phyloP scores from a whole-genome alignment of 352 stramenopile species.

The Achlya hypogyna region DNA sequence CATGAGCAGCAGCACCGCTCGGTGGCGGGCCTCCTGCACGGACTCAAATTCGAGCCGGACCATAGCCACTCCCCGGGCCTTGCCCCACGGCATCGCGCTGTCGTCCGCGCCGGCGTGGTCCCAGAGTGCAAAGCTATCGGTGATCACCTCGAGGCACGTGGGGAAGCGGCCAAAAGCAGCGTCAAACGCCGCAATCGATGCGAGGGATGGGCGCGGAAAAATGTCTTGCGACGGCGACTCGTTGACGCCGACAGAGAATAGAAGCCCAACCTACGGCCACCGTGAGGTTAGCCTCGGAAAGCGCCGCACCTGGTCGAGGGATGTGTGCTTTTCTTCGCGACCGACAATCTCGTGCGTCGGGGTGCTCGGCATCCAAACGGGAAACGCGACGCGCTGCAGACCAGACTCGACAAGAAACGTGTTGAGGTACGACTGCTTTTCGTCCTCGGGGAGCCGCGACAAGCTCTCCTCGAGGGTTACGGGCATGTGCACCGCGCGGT shows the following conservation, averaged over 20 bases:
- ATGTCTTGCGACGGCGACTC: neutral
- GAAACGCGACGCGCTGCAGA: conserved; percentile 8
- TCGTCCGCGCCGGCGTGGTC: neutral
- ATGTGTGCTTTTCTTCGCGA: conserved; percentile 13
- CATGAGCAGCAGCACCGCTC: conserved; percentile 51
- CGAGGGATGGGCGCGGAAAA: neutral
- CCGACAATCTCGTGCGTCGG: conserved; percentile 18
- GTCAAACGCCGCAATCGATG: neutral
- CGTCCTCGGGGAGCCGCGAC: conserved; percentile 15
- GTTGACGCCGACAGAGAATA: neutral
- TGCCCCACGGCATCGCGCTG: neutral
- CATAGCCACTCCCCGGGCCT: conserved; percentile 28
- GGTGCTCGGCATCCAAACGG: conserved; percentile 8
- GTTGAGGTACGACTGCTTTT: conserved; percentile 16
- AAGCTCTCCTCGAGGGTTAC: conserved; percentile 20
- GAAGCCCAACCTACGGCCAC: neutral
- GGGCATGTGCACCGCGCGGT: neutral
- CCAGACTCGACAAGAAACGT: conserved; percentile 18
- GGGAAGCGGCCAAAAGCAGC: neutral
- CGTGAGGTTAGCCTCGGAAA: too few relatives aligned
- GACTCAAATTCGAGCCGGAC: conserved; percentile 63
- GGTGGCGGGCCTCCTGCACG: conserved; percentile 53
- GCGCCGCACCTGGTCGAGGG: neutral
- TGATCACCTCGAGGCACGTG: conserved; percentile 1
- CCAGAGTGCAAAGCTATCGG: neutral